A percentile compares a stretch with the other conserved stretches of the same genome.
phyloP scores from a whole-genome alignment of 1,139 yeast species.

The Scheffersomyces titani region DNA sequence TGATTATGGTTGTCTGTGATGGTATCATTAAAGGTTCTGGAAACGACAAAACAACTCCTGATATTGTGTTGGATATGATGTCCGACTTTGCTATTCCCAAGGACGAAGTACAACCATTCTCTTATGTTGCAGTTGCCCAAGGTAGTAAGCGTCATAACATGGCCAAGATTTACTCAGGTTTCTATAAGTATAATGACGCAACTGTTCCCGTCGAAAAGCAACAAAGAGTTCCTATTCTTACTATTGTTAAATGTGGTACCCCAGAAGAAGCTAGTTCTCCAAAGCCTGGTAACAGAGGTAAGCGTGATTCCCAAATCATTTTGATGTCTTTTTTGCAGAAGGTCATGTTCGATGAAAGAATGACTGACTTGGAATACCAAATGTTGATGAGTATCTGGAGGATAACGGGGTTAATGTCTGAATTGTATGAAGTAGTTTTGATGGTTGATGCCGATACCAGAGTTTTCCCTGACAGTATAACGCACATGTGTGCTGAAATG shows the following conservation, averaged over 20 bases:
- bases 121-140: slow-evolving; percentile 93
- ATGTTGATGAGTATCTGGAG: slow-evolving; percentile 79
- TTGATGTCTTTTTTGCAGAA: slow-evolving; percentile 91
- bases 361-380: slow-evolving; percentile 91
- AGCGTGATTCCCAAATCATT: slow-evolving; percentile 94
- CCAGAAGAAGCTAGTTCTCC: slow-evolving; percentile 74
- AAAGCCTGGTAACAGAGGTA: slow-evolving; percentile 98
- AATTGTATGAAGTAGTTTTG: slow-evolving; percentile 77
- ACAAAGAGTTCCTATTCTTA: slow-evolving; percentile 82
- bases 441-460: slow-evolving; percentile 99
- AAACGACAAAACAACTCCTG: slow-evolving; percentile 83
- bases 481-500: slow-evolving; percentile 93
- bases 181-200: slow-evolving; percentile 74
- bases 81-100: slow-evolving; percentile 71
- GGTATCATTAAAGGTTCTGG: slow-evolving; percentile 95
- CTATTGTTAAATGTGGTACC: slow-evolving; percentile 91
- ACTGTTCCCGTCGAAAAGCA: slow-evolving; percentile 81
- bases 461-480: slow-evolving; percentile 85
- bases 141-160: slow-evolving; percentile 93
- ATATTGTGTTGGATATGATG: slow-evolving; percentile 85
- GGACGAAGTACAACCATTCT: slow-evolving; percentile 74
- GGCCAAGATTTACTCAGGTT: slow-evolving; percentile 96
- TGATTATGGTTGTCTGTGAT: slow-evolving; percentile 84
- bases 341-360: slow-evolving; percentile 92
- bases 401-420: slow-evolving; percentile 86